A percentile compares a stretch with the other conserved stretches of the same genome.
Evolutionary conservation across 1,139 yeast species (phyloP).

Genomic region (Hyphopichia khmerensis): DNA sequence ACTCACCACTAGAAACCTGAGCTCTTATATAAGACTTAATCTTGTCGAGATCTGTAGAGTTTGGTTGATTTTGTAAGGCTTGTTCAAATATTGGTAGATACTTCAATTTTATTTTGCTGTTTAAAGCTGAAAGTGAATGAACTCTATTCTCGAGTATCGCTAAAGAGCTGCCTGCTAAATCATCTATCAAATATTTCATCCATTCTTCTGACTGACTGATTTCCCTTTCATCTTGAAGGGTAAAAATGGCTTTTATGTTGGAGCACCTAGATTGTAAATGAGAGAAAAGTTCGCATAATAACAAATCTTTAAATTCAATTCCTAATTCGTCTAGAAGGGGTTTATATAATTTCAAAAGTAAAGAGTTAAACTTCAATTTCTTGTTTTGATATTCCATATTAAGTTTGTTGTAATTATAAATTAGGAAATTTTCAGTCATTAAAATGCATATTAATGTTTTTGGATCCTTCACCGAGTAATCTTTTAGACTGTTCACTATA

Average conservation of each 20-base stretch:
- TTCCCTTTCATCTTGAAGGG: conserved; percentile 6
- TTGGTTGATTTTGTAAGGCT: neutral
- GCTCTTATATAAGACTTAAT: neutral
- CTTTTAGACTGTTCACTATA: conserved; percentile 14
- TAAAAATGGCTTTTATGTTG: neutral
- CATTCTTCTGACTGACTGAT: conserved; percentile 11
- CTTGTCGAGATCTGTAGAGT: neutral
- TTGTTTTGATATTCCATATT: conserved; percentile 12
- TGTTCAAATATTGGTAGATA: neutral
- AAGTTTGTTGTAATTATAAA: conserved; percentile 24
- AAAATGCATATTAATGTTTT: conserved; percentile 11
- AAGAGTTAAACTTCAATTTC: conserved; percentile 23
- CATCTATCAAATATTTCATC: conserved; percentile 8
- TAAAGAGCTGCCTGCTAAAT: neutral
- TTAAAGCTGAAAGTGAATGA: neutral
- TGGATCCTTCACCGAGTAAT: neutral
- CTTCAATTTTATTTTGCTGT: neutral
- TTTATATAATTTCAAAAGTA: conserved; percentile 29
- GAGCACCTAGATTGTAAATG: neutral
- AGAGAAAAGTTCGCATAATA: conserved; percentile 6
- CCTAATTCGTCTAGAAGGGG: conserved; percentile 37
- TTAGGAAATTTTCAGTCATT: conserved; percentile 24
- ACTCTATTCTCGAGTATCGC: neutral
- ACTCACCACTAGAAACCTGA: neutral
- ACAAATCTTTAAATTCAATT: conserved; percentile 14